Percentiles rank a stretch among this genome's conserved stretches.
Conservation (phyloP, 305 asterid species). For the Fraxinus albicans region DNA sequence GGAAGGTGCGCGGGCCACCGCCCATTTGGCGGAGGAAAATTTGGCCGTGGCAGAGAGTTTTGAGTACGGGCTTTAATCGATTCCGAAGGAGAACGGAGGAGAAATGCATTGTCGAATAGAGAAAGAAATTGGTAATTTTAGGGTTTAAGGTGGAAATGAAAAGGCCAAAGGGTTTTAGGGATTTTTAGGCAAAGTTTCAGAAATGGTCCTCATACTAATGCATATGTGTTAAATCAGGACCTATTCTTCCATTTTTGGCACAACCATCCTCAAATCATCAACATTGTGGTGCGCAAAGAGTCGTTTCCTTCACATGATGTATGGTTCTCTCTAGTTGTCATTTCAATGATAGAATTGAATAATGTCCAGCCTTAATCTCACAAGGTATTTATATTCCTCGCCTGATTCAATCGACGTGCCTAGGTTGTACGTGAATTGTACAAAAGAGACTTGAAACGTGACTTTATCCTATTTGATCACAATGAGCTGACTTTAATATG, state of each 20-base stretch:
- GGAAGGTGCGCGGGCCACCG: slow-evolving; percentile 91
- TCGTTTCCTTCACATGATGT: not conserved
- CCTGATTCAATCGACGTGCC: not conserved
- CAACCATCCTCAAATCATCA: not conserved
- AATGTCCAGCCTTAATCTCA: not conserved
- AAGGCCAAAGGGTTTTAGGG: not conserved
- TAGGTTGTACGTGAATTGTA: no score
- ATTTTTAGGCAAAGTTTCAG: not conserved
- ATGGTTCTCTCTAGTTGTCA: not conserved
- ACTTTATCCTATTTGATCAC: not conserved
- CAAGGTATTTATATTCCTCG: not conserved
- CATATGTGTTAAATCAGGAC: not conserved
- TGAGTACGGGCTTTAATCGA: slow-evolving; percentile 21
- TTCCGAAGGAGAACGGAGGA: slow-evolving; percentile 34
- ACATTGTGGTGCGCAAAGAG: not conserved
- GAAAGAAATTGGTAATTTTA: slow-evolving; percentile 34
- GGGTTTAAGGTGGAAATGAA: slow-evolving; percentile 38
- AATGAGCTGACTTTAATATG: not conserved
- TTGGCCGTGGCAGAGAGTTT: slow-evolving; percentile 31
- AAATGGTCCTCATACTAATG: not conserved
- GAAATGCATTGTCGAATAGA: slow-evolving; percentile 40
- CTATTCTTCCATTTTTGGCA: not conserved
- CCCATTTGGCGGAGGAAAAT: slow-evolving; percentile 71
- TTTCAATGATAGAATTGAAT: not conserved
- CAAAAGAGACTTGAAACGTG: not conserved